Base-by-base conservation (phyloP, 2,329 filamentous ascomycete species). In the Exophiala lecanii-corni region DNA sequence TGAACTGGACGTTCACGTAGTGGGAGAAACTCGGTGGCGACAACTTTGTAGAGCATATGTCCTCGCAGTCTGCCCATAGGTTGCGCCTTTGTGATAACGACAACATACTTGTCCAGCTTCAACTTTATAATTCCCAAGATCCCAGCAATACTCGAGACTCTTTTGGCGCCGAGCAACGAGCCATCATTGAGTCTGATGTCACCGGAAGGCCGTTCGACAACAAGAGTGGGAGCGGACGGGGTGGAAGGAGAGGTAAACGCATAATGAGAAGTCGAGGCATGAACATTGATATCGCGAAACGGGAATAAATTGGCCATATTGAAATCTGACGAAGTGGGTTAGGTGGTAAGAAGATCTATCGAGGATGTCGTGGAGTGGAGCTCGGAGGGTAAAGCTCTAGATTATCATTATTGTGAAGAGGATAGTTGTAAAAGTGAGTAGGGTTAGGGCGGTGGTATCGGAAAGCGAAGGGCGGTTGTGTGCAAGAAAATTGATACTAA, bases 201-300 rank as follows among this genome's bases (percentile, higher is more conserved):
- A 49, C 92, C 92, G 10, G 89, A 92, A 7, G 92, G 92, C 41
- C 92, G 81, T 60, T 97, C 92, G 54, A 98, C 78, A 10, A 95
- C 81, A 39, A 98, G 75, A 7, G 88, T 87, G 10, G 87, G 88
- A 19, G 89, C 84, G 67, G 89, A 81, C 49, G 89, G 89, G 3
- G 89, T 91, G 1, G 92, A 97, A 19, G 92, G 92, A 19, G 92
- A 98, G 28, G 87, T 89, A 68, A 98, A 98, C 58, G 89, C 87
- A 74, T 98, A 98, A 62, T 92, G 84, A 58, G 91, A 87, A 58
- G 86, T 76, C 39, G 91, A 89, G 54, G 89, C 86, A 67, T 94
- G 89, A 65, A 98, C 81, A 66, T 97, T 98, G 73, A 97, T 94
- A 73, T 98, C 92, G 62, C 91, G 81, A 69, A 89, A 98, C 16